Conservation (phyloP, 805 yeast species). For the Jamesozyma hellenica region DNA sequence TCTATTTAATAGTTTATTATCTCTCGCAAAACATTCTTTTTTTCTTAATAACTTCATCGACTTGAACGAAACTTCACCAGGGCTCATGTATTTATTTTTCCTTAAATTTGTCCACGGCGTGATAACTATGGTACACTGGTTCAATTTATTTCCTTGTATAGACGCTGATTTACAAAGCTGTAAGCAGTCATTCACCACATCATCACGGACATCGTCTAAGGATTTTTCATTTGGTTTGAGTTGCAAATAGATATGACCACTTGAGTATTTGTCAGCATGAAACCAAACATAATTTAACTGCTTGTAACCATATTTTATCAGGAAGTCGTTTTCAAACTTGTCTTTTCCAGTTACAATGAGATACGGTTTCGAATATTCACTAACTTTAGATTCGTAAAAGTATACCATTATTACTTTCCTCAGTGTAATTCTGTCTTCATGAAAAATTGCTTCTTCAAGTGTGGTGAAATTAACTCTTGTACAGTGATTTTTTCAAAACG, state of each 20-base stretch:
- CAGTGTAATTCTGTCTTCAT: background rate
- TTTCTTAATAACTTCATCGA: constrained; percentile 45
- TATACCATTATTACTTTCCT: constrained; percentile 27
- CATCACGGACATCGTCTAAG: constrained; percentile 42
- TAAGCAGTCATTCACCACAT: constrained; percentile 45
- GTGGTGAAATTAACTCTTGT: too few species aligned
- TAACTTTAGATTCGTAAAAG: constrained; percentile 20
- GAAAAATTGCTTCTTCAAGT: background rate
- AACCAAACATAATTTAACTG: constrained; percentile 58
- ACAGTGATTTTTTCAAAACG: too few species aligned
- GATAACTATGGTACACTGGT: constrained; percentile 54
- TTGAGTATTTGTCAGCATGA: constrained; percentile 66
- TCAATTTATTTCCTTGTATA: constrained; percentile 62
- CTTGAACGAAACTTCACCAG: constrained; percentile 69
- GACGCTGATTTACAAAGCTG: constrained; percentile 73
- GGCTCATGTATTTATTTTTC: constrained; percentile 62
- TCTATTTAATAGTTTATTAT: constrained; percentile 50
- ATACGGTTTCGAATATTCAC: constrained; percentile 11
- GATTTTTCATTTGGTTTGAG: constrained; percentile 36
- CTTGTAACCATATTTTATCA: constrained; percentile 54
- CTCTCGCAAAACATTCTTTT: constrained; percentile 43
- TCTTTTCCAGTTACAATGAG: constrained; percentile 52
- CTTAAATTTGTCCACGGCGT: constrained; percentile 67
- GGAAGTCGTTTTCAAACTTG: constrained; percentile 54
- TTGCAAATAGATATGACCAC: constrained; percentile 68